These are phyloP conservation scores for Phytophthora aleatoria DNA, from an alignment of 352 stramenopile genomes.

Conservation along the genomic window DNA sequence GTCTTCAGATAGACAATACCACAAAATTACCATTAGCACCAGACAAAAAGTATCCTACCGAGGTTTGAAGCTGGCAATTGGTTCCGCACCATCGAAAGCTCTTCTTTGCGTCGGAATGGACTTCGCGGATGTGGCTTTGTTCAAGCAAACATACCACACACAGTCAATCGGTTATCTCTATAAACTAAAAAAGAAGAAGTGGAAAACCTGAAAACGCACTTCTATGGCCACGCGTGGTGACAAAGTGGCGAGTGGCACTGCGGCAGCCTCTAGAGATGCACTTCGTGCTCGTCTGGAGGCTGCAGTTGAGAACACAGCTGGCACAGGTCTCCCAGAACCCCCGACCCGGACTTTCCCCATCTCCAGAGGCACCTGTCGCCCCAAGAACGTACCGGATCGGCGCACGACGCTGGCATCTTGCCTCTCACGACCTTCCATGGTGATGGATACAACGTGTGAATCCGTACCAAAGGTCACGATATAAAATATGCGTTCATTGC, in stretches of 20 bases:
- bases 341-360: conserved; percentile 65
- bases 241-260: background rate
- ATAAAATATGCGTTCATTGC: too few relatives aligned
- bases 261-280: background rate
- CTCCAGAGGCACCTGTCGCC: conserved; percentile 36
- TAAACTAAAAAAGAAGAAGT: background rate
- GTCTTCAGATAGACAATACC: conserved; percentile 2
- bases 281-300: conserved; percentile 7
- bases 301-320: conserved; percentile 20
- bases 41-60: background rate
- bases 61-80: too few relatives aligned
- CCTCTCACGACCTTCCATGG: conserved; percentile 28
- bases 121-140: conserved; percentile 43
- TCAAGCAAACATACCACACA: background rate
- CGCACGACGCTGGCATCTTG: conserved; percentile 18
- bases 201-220: conserved; percentile 10
- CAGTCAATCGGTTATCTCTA: background rate
- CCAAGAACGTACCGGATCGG: conserved; percentile 30
- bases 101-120: conserved; percentile 47
- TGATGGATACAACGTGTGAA: conserved; percentile 1
- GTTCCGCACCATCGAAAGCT: conserved; percentile 36
- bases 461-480: conserved; percentile 1
- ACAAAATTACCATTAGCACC: too few relatives aligned
- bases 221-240: conserved; percentile 37
- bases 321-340: conserved; percentile 47